phyloP scores from a whole-genome alignment of 2,329 filamentous ascomycete genomes.

The Pseudophaeomoniella oleicola region DNA sequence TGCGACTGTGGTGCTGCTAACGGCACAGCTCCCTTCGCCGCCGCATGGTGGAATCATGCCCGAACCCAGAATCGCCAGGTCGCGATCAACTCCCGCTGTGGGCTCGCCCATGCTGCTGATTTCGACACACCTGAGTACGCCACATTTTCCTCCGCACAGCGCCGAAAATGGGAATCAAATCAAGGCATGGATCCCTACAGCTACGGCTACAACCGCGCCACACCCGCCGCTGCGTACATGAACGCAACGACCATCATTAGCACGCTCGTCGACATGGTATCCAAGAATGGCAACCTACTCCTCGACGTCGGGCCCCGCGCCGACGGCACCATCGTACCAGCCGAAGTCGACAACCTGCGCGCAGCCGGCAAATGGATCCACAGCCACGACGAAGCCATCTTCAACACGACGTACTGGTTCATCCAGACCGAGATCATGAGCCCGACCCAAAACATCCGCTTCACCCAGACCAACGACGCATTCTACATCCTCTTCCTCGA shows the following conservation, averaged over 20 bases:
- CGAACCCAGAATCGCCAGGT: slow-evolving; percentile 31
- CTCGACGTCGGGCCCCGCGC: slow-evolving; percentile 42
- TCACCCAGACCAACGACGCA: slow-evolving; percentile 36
- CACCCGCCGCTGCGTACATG: slow-evolving; percentile 34
- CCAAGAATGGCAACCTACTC: slow-evolving; percentile 42
- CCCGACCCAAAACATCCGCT: slow-evolving; percentile 28
- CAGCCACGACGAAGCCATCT: slow-evolving; percentile 39
- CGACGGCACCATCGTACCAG: slow-evolving; percentile 37
- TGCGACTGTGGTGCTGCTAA: slow-evolving; percentile 32
- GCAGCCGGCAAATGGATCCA: slow-evolving; percentile 41
- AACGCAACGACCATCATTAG: slow-evolving; percentile 34
- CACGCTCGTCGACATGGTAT: slow-evolving; percentile 36
- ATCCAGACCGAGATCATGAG: slow-evolving; percentile 29
- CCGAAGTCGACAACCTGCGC: slow-evolving; percentile 32
- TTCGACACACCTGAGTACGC: slow-evolving; percentile 49
- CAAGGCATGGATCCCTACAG: slow-evolving; percentile 45
- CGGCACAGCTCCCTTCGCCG: slow-evolving; percentile 25
- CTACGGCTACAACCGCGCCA: slow-evolving; percentile 46
- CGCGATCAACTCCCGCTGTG: slow-evolving; percentile 42
- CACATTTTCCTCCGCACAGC: slow-evolving; percentile 33
- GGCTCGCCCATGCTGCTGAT: slow-evolving; percentile 31
- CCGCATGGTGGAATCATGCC: slow-evolving; percentile 27
- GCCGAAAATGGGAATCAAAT: slow-evolving; percentile 46
- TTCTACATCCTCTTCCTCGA: slow-evolving; percentile 37
- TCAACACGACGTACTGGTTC: slow-evolving; percentile 42